A percentile compares a stretch with the other conserved stretches of the same genome.
These are phyloP conservation scores for Ophiobolus disseminans DNA, from an alignment of 2,329 filamentous ascomycete genomes.

Conservation along the genomic window DNA sequence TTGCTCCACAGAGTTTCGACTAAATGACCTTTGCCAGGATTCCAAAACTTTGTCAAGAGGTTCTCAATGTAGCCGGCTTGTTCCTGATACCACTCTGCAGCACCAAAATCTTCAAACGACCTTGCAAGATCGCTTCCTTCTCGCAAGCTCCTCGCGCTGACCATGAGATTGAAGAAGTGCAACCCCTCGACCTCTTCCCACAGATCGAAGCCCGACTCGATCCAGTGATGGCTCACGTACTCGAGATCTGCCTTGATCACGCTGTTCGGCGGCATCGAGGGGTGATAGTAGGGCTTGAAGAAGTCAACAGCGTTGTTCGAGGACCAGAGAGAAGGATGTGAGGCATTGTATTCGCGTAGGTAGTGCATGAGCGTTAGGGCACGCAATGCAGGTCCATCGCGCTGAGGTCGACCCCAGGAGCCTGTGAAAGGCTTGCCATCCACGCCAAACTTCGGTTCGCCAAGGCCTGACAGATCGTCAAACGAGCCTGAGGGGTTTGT, in stretches of 20 bases:
- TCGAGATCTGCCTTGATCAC: constrained; percentile 56
- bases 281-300: constrained; percentile 47
- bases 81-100: constrained; percentile 47
- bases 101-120: constrained; percentile 46
- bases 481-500: constrained; percentile 49
- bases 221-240: constrained; percentile 54
- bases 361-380: constrained; percentile 53
- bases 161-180: constrained; percentile 52
- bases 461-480: constrained; percentile 47
- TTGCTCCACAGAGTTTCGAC: constrained; percentile 45
- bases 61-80: constrained; percentile 46
- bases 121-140: constrained; percentile 46
- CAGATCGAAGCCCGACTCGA: constrained; percentile 51
- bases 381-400: constrained; percentile 54
- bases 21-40: constrained; percentile 45
- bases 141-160: constrained; percentile 45
- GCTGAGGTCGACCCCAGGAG: constrained; percentile 54
- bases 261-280: constrained; percentile 45
- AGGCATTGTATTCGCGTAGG: constrained; percentile 50
- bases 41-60: constrained; percentile 49
- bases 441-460: constrained; percentile 54
- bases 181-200: constrained; percentile 56
- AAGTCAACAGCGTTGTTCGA: constrained; percentile 33
- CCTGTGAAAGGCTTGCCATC: constrained; percentile 47
- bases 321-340: constrained; percentile 48